These are phyloP conservation scores for Polychaeton citri DNA, from an alignment of 2,329 filamentous ascomycete species.

Conservation along the genomic window DNA sequence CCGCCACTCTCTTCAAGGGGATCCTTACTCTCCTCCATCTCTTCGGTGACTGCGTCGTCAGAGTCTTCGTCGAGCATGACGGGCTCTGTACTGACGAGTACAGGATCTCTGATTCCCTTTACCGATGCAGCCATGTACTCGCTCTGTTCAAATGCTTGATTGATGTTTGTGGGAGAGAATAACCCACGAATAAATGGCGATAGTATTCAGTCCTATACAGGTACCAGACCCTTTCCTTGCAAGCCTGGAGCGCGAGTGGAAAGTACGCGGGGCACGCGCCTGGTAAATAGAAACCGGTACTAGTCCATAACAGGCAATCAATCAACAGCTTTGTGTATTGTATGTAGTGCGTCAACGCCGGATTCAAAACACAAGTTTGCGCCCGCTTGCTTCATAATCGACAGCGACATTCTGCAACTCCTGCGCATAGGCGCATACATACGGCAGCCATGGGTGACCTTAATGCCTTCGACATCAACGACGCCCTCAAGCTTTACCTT, in stretches of 20 bases:
- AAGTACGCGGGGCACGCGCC: neutral
- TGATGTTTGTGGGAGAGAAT: too few relatives aligned
- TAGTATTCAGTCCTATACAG: neutral
- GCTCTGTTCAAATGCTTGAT: too few relatives aligned
- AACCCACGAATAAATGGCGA: too few relatives aligned
- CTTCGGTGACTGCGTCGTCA: constrained; percentile 23
- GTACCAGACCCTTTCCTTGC: neutral
- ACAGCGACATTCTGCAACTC: neutral
- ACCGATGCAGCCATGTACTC: neutral
- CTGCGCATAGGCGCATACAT: neutral
- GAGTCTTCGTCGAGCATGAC: constrained; percentile 1
- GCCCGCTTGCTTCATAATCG: too few relatives aligned
- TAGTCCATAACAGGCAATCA: neutral
- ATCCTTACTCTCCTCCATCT: constrained; percentile 35
- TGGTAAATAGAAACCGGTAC: neutral
- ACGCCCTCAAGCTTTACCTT: constrained; percentile 92
- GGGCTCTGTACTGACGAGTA: neutral
- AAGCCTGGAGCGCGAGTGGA: neutral
- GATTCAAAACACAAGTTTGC: too few relatives aligned
- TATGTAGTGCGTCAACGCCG: too few relatives aligned
- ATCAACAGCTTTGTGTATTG: too few relatives aligned
- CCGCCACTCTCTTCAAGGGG: constrained; percentile 37
- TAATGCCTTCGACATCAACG: constrained; percentile 86
- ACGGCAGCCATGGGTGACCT: constrained; percentile 47
- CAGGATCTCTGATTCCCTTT: neutral